Percentiles rank a stretch among this genome's conserved stretches.
Conservation (phyloP, 2,329 filamentous ascomycete genomes). For the Colletotrichum sp. region DNA sequence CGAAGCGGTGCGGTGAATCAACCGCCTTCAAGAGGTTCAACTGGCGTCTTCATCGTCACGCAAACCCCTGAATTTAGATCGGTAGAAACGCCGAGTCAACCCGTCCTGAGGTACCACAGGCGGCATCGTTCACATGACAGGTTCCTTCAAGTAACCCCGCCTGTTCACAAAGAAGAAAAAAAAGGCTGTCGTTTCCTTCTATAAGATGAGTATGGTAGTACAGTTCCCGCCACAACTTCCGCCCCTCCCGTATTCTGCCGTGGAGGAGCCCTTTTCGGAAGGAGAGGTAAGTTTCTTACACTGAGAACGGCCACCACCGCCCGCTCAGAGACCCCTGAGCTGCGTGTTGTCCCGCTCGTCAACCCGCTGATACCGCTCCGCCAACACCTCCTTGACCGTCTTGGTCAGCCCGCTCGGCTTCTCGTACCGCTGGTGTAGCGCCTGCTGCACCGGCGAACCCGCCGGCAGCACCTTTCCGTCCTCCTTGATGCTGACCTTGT, state of each 20-base stretch:
- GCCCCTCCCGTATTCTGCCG: background rate
- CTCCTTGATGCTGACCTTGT: slow-evolving; percentile 34
- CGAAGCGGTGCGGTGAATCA: background rate
- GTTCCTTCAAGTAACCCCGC: background rate
- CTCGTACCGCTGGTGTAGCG: slow-evolving; percentile 56
- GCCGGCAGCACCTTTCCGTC: slow-evolving; percentile 43
- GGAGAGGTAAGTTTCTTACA: background rate
- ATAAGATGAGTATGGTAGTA: slow-evolving; percentile 17
- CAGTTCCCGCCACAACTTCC: background rate
- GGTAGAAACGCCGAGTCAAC: background rate
- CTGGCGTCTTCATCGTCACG: background rate
- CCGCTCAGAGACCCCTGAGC: slow-evolving; percentile 37
- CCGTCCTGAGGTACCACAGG: background rate
- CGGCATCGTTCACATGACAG: background rate
- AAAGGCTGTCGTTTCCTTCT: slow-evolving; percentile 14
- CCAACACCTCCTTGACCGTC: slow-evolving; percentile 57
- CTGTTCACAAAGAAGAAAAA: background rate
- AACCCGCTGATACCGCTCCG: slow-evolving; percentile 58
- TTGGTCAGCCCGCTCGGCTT: slow-evolving; percentile 45
- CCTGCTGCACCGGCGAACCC: slow-evolving; percentile 50
- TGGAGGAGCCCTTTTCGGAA: background rate
- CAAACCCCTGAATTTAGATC: background rate
- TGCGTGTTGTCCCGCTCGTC: slow-evolving; percentile 49
- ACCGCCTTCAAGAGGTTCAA: background rate
- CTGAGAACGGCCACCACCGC: background rate